Evolutionary conservation across 208 protist genomes (phyloP), one percentile per base, ranked within the genome.

Genomic region (Leptomonas pyrrhocoris): DNA sequence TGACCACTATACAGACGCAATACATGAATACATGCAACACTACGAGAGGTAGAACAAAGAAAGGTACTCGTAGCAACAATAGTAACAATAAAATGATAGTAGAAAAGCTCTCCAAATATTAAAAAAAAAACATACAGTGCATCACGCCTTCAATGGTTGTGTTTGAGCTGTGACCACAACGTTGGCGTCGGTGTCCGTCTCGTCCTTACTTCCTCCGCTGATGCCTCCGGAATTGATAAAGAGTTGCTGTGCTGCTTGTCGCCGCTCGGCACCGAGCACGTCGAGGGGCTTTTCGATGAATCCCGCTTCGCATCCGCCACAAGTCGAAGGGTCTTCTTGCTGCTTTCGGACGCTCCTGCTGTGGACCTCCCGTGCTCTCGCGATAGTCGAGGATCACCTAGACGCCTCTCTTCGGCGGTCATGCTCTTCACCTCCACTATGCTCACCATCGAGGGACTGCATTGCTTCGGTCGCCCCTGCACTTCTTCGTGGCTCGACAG

Each of bases 401-500:
- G 51, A 3, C 51, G 51, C 51, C 51, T 9, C 13, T 38, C 51
- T 12, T 56, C 28, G 2, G 5, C 6, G 2, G 28, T 5, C 51
- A 4, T 56, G 1, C 3, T 21, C 51, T 56, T 56, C 28, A n/a
- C 28, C 28, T 27, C 27, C 28, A 21, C 38, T 28, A 27, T 56
- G 9, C 28, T 23, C 18, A 30, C 36, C 55, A 60, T 19, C 57
- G 57, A 36, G 21, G 11, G 25, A 11, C 43, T 64, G 23, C 57
- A 1, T 6, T 21, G 31, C 9, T 8, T 31, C 28, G 51, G 13
- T 2, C 58, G 2, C 0, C 43, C 43, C 19, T 12, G 16, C 21
- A 64, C 58, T 27, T 64, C 58, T 28, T 64, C 58, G 9, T 19
- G 40, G 19, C 31, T 64, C 45, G 58, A 42, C 25, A 64, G 28